Evolutionary conservation across 768 basidiomycete species (phyloP).

Genomic region (Mycena alexandri): DNA sequence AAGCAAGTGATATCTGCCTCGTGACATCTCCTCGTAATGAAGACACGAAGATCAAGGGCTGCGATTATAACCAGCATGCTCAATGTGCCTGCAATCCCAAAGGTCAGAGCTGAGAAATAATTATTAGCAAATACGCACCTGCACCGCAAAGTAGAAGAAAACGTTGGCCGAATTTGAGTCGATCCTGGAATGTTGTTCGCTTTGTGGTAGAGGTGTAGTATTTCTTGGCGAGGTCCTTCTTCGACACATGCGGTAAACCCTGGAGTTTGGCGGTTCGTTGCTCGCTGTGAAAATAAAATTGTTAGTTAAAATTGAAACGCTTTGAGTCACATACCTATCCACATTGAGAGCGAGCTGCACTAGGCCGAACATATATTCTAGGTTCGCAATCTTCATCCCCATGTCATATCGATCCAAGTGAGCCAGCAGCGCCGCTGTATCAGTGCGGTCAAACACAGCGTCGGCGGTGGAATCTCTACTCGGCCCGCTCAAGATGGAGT

Average conservation of each 20-base stretch:
- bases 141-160: background rate
- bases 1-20: background rate
- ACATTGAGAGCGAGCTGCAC: conserved; percentile 1
- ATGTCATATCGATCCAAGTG: background rate
- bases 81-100: background rate
- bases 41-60: background rate
- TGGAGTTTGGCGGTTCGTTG: background rate
- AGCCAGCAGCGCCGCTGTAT: background rate
- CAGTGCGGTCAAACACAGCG: background rate
- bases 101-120: too few relatives aligned
- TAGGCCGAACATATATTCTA: background rate
- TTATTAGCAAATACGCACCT: background rate
- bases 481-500: background rate
- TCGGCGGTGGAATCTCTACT: background rate
- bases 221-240: too few relatives aligned
- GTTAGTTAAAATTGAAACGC: background rate
- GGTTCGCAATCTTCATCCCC: background rate
- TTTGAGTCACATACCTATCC: background rate
- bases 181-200: too few relatives aligned
- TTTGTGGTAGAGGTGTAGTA: too few relatives aligned
- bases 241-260: background rate
- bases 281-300: background rate
- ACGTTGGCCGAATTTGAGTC: background rate
- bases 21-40: background rate
- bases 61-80: background rate